Percentiles rank a stretch among this genome's conserved stretches.
Conservation (phyloP, 2,329 filamentous ascomycete species). For the Drechslerella coelobrocha region DNA sequence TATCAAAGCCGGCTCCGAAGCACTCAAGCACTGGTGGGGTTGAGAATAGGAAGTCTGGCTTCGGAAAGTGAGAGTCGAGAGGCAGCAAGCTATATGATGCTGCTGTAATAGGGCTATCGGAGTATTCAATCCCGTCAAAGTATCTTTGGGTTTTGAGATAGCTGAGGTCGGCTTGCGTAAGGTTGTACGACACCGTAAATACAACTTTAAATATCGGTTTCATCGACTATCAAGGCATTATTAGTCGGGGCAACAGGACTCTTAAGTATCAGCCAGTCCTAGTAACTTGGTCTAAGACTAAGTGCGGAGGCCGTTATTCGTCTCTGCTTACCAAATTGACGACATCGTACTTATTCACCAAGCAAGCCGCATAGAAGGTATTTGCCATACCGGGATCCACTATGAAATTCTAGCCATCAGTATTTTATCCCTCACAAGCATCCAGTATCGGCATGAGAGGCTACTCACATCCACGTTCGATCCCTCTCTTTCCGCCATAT, state of each 20-base stretch:
- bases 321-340: slow-evolving; percentile 15
- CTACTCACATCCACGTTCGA: slow-evolving; percentile 37
- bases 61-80: slow-evolving; percentile 16
- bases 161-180: slow-evolving; percentile 60
- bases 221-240: slow-evolving; percentile 23
- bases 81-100: slow-evolving; percentile 5
- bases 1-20: slow-evolving; percentile 79
- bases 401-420: slow-evolving; percentile 59
- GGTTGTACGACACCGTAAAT: slow-evolving; percentile 58
- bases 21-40: slow-evolving; percentile 79
- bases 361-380: slow-evolving; percentile 75
- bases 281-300: too few species aligned
- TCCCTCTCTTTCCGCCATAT: slow-evolving; percentile 44
- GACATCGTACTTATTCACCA: slow-evolving; percentile 71
- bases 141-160: slow-evolving; percentile 60
- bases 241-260: slow-evolving; percentile 5
- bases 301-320: too few species aligned
- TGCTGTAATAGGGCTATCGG: slow-evolving; percentile 37
- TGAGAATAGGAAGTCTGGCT: slow-evolving; percentile 63
- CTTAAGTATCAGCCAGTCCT: background rate
- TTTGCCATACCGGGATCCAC: slow-evolving; percentile 69
- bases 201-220: slow-evolving; percentile 57
- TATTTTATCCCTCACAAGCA: slow-evolving; percentile 4
- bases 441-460: too few species aligned
- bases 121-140: slow-evolving; percentile 57